A percentile compares a stretch with the other conserved stretches of the same genome.
These are phyloP conservation scores for Mycocentrospora acerina DNA, from an alignment of 2,329 filamentous ascomycete species.

Conservation along the genomic window DNA sequence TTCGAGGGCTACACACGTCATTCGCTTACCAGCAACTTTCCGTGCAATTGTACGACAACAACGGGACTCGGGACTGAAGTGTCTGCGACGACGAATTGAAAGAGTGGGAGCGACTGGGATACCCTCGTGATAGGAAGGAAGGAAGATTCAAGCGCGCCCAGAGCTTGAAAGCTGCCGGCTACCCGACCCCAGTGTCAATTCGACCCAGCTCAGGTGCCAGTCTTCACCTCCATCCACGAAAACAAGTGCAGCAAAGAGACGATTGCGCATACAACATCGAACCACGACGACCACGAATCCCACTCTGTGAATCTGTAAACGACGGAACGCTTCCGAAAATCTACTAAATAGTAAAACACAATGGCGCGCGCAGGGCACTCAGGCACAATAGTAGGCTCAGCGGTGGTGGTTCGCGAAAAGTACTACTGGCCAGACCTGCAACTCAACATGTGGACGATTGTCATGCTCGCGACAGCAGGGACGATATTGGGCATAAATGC, in stretches of 20 bases:
- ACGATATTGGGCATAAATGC: constrained; percentile 62
- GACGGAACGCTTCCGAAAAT: too few species aligned
- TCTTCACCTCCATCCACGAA: too few species aligned
- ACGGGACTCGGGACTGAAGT: not conserved
- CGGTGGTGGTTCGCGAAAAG: constrained; percentile 50
- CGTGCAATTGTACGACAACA: constrained; percentile 5
- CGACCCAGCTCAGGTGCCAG: too few species aligned
- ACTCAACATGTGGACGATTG: constrained; percentile 65
- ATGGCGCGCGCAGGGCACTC: constrained; percentile 41
- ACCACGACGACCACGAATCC: too few species aligned
- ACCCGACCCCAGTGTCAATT: too few species aligned
- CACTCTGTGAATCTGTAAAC: not conserved
- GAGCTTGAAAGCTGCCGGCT: too few species aligned
- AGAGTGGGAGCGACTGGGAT: too few species aligned
- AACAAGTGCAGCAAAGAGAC: too few species aligned
- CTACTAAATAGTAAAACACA: constrained; percentile 3
- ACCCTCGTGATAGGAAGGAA: not conserved
- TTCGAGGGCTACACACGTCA: constrained; percentile 17
- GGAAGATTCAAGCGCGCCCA: not conserved
- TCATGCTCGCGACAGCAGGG: constrained; percentile 60
- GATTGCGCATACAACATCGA: too few species aligned
- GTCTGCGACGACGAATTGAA: too few species aligned
- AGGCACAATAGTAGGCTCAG: constrained; percentile 39
- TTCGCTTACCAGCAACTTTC: constrained; percentile 11
- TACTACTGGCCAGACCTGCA: constrained; percentile 68